Percentiles rank a stretch among this genome's conserved stretches.
Conservation (phyloP, 768 basidiomycete species). For the Kwoniella shandongensis region DNA sequence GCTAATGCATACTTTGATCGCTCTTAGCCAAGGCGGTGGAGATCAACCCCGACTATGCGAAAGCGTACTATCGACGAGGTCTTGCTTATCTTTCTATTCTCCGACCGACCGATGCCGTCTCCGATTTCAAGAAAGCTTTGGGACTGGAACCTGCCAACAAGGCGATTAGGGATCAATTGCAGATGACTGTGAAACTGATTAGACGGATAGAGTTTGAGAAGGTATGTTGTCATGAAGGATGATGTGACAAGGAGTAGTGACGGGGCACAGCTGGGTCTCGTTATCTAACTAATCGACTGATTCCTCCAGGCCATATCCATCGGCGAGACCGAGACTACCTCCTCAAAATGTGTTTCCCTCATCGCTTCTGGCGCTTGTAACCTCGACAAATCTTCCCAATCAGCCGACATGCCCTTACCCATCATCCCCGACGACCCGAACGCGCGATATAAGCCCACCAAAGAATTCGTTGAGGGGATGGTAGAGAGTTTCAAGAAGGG, state of each 20-base stretch:
- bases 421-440: slow-evolving; percentile 62
- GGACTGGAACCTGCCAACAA: slow-evolving; percentile 82
- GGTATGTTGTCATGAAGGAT: too few relatives aligned
- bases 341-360: slow-evolving; percentile 72
- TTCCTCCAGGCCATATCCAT: slow-evolving; percentile 69
- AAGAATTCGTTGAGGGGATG: slow-evolving; percentile 79
- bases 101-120: slow-evolving; percentile 78
- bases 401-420: slow-evolving; percentile 61
- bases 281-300: not conserved
- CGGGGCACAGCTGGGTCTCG: not conserved
- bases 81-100: slow-evolving; percentile 86
- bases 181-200: slow-evolving; percentile 85
- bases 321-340: slow-evolving; percentile 80
- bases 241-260: too few relatives aligned
- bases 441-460: slow-evolving; percentile 63
- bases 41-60: slow-evolving; percentile 84
- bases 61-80: slow-evolving; percentile 70
- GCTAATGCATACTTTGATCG: not conserved
- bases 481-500: slow-evolving; percentile 89
- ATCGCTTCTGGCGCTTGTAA: slow-evolving; percentile 78
- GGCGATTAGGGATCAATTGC: slow-evolving; percentile 72
- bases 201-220: slow-evolving; percentile 90
- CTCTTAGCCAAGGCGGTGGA: slow-evolving; percentile 74
- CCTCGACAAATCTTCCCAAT: slow-evolving; percentile 65
- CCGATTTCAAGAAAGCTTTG: slow-evolving; percentile 83